Percentiles rank a stretch among this genome's conserved stretches.
Conservation (phyloP, 2,329 filamentous ascomycete genomes). For the Zymoseptoria crescenta region DNA sequence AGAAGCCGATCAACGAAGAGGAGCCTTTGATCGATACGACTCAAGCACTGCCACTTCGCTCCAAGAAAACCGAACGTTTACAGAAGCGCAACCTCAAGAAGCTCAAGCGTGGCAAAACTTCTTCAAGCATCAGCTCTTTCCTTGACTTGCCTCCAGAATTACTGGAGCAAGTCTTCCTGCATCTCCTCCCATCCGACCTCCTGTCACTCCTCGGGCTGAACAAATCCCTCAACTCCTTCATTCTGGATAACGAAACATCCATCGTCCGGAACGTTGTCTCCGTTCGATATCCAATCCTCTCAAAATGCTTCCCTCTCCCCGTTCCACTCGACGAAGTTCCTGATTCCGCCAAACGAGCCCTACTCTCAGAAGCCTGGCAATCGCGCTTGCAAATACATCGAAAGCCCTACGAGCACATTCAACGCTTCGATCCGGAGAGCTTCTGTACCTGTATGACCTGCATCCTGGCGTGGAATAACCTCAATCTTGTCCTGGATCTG, state of each 20-base stretch:
- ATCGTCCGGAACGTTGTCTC: slow-evolving; percentile 40
- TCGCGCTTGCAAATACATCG: slow-evolving; percentile 41
- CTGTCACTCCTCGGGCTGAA: slow-evolving; percentile 40
- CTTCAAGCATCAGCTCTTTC: slow-evolving; percentile 31
- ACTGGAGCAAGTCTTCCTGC: slow-evolving; percentile 40
- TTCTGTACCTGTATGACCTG: slow-evolving; percentile 53
- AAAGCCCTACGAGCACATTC: slow-evolving; percentile 47
- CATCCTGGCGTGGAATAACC: slow-evolving; percentile 49
- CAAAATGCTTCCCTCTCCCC: slow-evolving; percentile 46
- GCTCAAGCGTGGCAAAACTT: slow-evolving; percentile 27
- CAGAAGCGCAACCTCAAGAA: slow-evolving; percentile 38
- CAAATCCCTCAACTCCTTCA: slow-evolving; percentile 37
- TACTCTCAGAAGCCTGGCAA: slow-evolving; percentile 38
- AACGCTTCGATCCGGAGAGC: slow-evolving; percentile 37
- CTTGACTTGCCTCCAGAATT: slow-evolving; percentile 48
- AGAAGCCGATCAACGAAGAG: slow-evolving; percentile 27
- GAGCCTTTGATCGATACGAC: slow-evolving; percentile 46
- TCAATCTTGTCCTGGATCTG: slow-evolving; percentile 49
- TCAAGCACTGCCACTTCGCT: slow-evolving; percentile 40
- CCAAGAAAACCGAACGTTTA: slow-evolving; percentile 46
- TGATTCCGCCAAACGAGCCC: slow-evolving; percentile 24
- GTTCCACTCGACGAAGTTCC: slow-evolving; percentile 35
- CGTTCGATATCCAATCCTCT: slow-evolving; percentile 44
- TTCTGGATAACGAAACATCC: slow-evolving; percentile 37
- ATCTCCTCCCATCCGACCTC: slow-evolving; percentile 45